A percentile compares a stretch with the other conserved stretches of the same genome.
These are phyloP conservation scores for Syzygium syzygioides DNA, from an alignment of 441 rosid species.

Conservation along the genomic window DNA sequence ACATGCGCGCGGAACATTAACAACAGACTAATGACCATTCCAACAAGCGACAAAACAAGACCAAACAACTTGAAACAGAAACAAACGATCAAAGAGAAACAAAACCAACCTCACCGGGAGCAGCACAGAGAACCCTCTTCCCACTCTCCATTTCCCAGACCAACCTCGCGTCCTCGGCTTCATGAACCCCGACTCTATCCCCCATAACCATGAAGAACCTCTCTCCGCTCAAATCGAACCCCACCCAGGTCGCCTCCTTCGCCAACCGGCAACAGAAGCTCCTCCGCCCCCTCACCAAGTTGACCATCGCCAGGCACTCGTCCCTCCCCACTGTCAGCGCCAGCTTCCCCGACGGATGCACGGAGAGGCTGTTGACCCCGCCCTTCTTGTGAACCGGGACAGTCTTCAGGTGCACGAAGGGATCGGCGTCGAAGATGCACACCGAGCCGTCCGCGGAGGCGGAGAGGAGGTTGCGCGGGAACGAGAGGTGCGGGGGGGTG, in stretches of 20 bases:
- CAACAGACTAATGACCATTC: not conserved
- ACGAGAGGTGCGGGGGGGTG: conserved; percentile 63
- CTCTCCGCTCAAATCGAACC: conserved; percentile 55
- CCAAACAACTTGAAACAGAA: not conserved
- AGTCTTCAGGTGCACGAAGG: conserved; percentile 74
- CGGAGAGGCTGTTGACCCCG: conserved; percentile 59
- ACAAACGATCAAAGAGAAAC: not conserved
- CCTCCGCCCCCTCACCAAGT: conserved; percentile 84
- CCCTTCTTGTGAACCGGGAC: conserved; percentile 55
- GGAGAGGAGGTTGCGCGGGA: conserved; percentile 84
- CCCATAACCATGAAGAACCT: conserved; percentile 68
- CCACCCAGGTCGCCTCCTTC: conserved; percentile 61
- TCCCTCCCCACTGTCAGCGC: conserved; percentile 78
- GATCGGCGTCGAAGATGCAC: conserved; percentile 74
- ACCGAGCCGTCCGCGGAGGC: conserved; percentile 77
- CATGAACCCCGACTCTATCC: conserved; percentile 61
- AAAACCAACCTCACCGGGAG: conserved; percentile 61
- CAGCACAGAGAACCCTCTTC: conserved; percentile 70
- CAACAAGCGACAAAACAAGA: not conserved
- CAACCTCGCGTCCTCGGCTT: conserved; percentile 80
- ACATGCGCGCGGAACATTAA: not conserved
- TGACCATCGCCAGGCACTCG: conserved; percentile 78
- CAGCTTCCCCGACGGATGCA: conserved; percentile 79
- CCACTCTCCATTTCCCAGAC: conserved; percentile 45
- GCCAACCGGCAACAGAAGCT: conserved; percentile 69